Evolutionary conservation across 441 rosid species (phyloP).

Genomic region (Brassica hybrid): DNA sequence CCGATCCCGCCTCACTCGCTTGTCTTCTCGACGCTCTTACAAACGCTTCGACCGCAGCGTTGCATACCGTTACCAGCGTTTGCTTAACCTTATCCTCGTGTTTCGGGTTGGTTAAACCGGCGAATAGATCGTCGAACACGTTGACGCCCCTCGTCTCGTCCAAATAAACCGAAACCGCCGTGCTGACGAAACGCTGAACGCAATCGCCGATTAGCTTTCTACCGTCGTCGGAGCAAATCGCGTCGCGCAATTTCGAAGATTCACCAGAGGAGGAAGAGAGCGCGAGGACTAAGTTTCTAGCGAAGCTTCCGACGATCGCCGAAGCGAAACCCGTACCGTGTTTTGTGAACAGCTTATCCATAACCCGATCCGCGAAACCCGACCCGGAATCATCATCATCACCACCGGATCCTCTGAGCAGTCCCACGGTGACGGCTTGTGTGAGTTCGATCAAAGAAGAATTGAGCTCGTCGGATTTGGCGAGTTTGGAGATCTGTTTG

Average conservation of each 20-base stretch:
- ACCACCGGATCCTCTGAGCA: constrained; percentile 47
- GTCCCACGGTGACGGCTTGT: constrained; percentile 64
- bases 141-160: constrained; percentile 74
- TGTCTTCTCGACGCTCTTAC: constrained; percentile 58
- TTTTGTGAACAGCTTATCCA: constrained; percentile 63
- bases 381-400: constrained; percentile 36
- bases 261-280: constrained; percentile 31
- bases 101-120: constrained; percentile 78
- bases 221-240: constrained; percentile 51
- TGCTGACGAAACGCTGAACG: constrained; percentile 72
- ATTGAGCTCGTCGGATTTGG: constrained; percentile 62
- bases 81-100: constrained; percentile 58
- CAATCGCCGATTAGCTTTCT: constrained; percentile 70
- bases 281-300: constrained; percentile 69
- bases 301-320: constrained; percentile 79
- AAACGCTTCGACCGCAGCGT: constrained; percentile 65
- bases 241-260: constrained; percentile 48
- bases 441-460: constrained; percentile 50
- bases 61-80: constrained; percentile 61
- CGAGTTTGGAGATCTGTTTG: constrained; percentile 73
- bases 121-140: constrained; percentile 65
- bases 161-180: constrained; percentile 77
- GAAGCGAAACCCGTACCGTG: constrained; percentile 80
- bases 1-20: constrained; percentile 12
- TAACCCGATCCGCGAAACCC: constrained; percentile 56